Evolutionary conservation across 2,329 filamentous ascomycete species (phyloP).

Genomic region (Didymella pinodella): DNA sequence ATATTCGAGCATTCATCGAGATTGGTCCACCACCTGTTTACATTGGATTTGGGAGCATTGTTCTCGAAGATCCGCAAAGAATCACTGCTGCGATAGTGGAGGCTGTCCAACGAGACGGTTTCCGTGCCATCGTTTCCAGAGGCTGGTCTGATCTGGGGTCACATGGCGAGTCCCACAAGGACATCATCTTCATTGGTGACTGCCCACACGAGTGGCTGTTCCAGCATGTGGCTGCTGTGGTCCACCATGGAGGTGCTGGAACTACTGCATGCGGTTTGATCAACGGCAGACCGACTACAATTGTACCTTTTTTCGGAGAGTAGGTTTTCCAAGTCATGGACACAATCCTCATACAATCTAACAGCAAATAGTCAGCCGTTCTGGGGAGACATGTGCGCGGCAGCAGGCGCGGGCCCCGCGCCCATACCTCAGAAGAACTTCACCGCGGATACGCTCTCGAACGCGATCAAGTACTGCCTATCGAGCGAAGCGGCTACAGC

Average conservation of each 20-base stretch:
- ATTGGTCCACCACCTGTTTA: constrained; percentile 62
- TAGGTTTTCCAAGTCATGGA: background rate
- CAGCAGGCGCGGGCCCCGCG: constrained; percentile 39
- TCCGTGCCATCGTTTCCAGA: constrained; percentile 62
- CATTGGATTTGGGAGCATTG: constrained; percentile 66
- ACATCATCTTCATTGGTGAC: constrained; percentile 67
- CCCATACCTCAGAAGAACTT: constrained; percentile 38
- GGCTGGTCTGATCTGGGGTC: constrained; percentile 51
- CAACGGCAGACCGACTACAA: constrained; percentile 71
- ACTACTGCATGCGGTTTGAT: constrained; percentile 75
- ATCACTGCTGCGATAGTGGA: constrained; percentile 57
- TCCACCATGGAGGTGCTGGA: constrained; percentile 87
- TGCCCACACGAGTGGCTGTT: constrained; percentile 89
- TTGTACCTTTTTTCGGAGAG: constrained; percentile 75
- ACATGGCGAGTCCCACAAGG: constrained; percentile 42
- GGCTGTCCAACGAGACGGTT: constrained; percentile 49
- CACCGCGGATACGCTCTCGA: constrained; percentile 29
- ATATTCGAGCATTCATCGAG: constrained; percentile 54
- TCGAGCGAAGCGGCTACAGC: constrained; percentile 47
- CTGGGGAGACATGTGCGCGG: constrained; percentile 40
- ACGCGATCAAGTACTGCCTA: constrained; percentile 51
- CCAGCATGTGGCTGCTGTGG: constrained; percentile 76
- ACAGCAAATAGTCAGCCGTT: constrained; percentile 24
- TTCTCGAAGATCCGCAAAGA: constrained; percentile 59
- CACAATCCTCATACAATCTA: background rate